Base-by-base conservation (phyloP, 352 stramenopile genomes). In the Phytopythium boreale region DNA sequence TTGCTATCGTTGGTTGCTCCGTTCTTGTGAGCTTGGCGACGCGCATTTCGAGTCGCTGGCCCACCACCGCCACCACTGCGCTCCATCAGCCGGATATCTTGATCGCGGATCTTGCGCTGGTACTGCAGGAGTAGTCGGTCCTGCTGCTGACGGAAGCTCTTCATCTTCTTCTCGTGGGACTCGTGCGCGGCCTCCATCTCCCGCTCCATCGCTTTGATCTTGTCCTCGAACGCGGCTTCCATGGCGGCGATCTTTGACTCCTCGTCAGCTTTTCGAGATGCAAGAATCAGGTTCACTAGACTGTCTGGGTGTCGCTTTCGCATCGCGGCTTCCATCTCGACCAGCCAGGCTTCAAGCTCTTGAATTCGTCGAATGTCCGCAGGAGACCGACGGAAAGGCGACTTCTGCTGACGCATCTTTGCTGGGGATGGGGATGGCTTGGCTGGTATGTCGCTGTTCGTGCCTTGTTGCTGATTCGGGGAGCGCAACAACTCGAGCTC, bases 251-350 rank as follows among this genome's bases (percentile, higher is more conserved):
- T 72, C n/a, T 78, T 83, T 6, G 74, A 81, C 31, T 92, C 82
- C 55, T 93, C 82, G 11, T 90, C 75, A 4, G 77, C 79, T 53
- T 87, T 84, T 36, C 78, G 76, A 63, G 82, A 88, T 27, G 79
- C 82, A 20, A 94, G 62, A 41, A 93, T 90, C 26, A 96, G 71
- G 59, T 88, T 94, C 14, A 87, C 72, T 41, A 96, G 67, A 44
- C 84, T 94, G 29, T 96, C 83, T 1, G 87, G 87, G 34, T 96
- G 84, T 24, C 85, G 79, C 34, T 72, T 79, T 1, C 80, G 77
- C 81, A 94, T 92, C 0, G 85, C 84, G 58, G 85, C 73, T 68
- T 94, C 82, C 71, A 96, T 73, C n/a, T 92, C 80, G 7, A 71
- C 37, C 3, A 96, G 53, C 8, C 82, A 74, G 4, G 62, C 52